Evolutionary conservation across 1,284 basidiomycete species (phyloP).

Genomic region (Ceratobasidium sp.): DNA sequence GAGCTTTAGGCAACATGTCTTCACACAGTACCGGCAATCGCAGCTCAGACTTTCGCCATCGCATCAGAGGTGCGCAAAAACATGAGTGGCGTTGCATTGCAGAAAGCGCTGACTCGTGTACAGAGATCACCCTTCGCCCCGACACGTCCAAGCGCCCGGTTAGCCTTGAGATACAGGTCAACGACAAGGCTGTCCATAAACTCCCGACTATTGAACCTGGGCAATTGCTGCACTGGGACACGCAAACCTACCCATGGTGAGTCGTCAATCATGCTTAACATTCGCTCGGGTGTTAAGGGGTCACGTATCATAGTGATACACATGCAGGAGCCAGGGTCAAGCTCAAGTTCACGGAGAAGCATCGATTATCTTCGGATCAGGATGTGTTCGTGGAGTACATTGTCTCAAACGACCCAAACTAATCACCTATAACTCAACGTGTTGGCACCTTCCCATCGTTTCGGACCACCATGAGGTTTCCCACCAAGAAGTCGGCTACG

Average conservation of each 20-base stretch:
- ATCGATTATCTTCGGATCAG: not conserved
- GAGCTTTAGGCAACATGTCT: no score
- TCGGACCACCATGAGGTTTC: not conserved
- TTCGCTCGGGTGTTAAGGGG: not conserved
- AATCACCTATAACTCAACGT: not conserved
- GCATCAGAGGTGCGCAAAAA: constrained; percentile 2
- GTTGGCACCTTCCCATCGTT: not conserved
- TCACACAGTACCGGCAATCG: no score
- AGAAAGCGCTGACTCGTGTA: not conserved
- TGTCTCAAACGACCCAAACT: not conserved
- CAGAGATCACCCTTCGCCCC: constrained; percentile 1
- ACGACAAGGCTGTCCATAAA: not conserved
- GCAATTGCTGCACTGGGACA: constrained; percentile 1
- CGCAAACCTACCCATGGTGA: constrained; percentile 6
- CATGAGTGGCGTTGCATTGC: not conserved
- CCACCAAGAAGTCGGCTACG: not conserved
- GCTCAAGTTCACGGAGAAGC: constrained; percentile 3
- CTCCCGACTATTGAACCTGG: constrained; percentile 1
- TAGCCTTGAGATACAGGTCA: not conserved
- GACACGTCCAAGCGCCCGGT: not conserved
- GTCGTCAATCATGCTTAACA: not conserved
- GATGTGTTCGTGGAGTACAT: not conserved
- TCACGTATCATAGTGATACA: not conserved
- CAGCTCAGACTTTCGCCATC: no score
- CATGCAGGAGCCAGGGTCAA: not conserved